Conservation (phyloP, 176 grass and related monocot species). For the Oryza meyeriana region DNA sequence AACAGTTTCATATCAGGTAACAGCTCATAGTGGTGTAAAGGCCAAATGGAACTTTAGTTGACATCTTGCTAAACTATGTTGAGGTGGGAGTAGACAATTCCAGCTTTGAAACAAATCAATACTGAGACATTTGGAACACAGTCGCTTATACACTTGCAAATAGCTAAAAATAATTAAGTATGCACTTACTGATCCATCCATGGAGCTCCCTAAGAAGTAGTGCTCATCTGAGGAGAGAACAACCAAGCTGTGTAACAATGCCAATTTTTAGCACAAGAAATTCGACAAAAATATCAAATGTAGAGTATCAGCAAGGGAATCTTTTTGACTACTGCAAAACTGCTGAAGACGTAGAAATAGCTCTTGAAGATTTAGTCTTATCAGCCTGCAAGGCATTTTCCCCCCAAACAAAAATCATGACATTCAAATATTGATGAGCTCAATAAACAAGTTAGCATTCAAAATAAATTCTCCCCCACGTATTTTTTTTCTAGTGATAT, state of each 20-base stretch:
- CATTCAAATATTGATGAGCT: slow-evolving; percentile 3
- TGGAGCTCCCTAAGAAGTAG: slow-evolving; percentile 72
- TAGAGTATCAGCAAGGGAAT: background rate
- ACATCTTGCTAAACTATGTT: slow-evolving; percentile 3
- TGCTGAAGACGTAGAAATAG: slow-evolving; percentile 48
- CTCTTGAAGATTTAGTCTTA: slow-evolving; percentile 33
- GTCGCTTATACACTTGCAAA: background rate
- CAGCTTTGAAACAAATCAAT: background rate
- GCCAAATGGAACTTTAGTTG: slow-evolving; percentile 17
- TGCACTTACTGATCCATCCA: slow-evolving; percentile 75
- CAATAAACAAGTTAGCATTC: background rate
- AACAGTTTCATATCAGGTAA: background rate
- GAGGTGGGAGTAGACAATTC: slow-evolving; percentile 7
- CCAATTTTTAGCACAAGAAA: background rate
- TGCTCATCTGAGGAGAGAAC: slow-evolving; percentile 63
- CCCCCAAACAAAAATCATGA: background rate
- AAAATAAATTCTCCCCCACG: background rate
- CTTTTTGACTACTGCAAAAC: slow-evolving; percentile 55
- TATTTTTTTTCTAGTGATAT: slow-evolving; percentile 9
- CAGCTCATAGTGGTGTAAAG: background rate
- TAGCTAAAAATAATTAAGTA: slow-evolving; percentile 3
- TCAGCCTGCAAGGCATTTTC: slow-evolving; percentile 30
- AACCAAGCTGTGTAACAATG: slow-evolving; percentile 53
- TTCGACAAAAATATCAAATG: background rate
- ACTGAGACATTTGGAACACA: background rate